Percentiles rank a stretch among this genome's conserved stretches.
Conservation (phyloP, 2,329 filamentous ascomycete species). For the Didymellaceae sp. region DNA sequence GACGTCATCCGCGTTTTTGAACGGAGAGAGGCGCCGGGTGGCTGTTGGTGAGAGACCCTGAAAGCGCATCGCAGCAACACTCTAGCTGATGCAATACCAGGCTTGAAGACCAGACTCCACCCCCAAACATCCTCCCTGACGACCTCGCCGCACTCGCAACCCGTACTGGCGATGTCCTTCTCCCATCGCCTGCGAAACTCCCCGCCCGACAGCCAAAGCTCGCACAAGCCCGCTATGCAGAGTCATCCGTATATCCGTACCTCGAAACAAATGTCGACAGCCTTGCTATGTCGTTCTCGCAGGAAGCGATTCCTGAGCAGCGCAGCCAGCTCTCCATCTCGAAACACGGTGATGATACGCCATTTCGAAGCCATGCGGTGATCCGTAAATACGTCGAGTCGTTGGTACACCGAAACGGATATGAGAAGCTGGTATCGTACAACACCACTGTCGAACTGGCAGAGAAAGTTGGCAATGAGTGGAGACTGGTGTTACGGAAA, state of each 20-base stretch:
- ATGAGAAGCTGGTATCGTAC: conserved; percentile 61
- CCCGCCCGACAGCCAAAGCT: conserved; percentile 26
- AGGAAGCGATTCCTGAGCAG: conserved; percentile 60
- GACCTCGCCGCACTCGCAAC: conserved; percentile 27
- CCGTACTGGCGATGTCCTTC: conserved; percentile 27
- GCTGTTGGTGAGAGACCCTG: conserved; percentile 62
- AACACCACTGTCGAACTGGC: conserved; percentile 68
- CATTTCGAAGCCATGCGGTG: conserved; percentile 67
- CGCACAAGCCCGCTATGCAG: conserved; percentile 29
- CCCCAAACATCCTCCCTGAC: conserved; percentile 28
- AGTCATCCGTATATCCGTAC: conserved; percentile 60
- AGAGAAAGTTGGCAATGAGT: conserved; percentile 58
- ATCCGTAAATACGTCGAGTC: conserved; percentile 62
- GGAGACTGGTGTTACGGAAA: conserved; percentile 59
- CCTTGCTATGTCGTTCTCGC: conserved; percentile 65
- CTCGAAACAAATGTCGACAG: conserved; percentile 70
- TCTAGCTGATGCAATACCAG: conserved; percentile 14
- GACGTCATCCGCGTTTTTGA: conserved; percentile 68
- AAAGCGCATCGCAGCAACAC: not conserved
- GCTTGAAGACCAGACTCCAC: conserved; percentile 31
- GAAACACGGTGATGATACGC: conserved; percentile 63
- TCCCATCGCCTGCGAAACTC: conserved; percentile 25
- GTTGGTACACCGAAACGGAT: conserved; percentile 60
- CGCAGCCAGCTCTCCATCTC: conserved; percentile 50
- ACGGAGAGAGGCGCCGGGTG: conserved; percentile 64